Base-by-base conservation (phyloP, 2,329 filamentous ascomycete genomes). In the Emmonsiellopsis sp. region DNA sequence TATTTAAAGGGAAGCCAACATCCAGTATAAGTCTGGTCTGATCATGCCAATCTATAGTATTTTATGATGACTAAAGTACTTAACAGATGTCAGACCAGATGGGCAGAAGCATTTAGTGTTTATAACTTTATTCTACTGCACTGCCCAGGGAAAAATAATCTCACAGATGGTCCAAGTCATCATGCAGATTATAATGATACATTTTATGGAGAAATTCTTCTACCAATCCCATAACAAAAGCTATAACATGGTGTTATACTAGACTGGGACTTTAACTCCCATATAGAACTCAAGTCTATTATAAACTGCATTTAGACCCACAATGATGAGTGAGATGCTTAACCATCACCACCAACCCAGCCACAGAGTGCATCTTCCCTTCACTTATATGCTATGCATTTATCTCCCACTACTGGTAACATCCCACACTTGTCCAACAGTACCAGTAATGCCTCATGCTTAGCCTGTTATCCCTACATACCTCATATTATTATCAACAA, bases 31-130 rank as follows among this genome's bases (percentile, higher is more conserved):
- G 57, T 69, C 13, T 54, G 59, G 3, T 61, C 54, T 7, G 64
- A 69, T 49, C 60, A 69, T 54, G 38, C 58, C 13, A 65, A 62
- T 42, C 57, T 68, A 13, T 46, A 63, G 48, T 63, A 63, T 51
- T 68, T 68, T 52, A 56, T 54, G 52, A 26, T 2, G 2, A 54
- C 44, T 16, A 53, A 54, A 16, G 54, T 31, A 11, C 50, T 56
- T 7, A 56, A 30, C 15, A 31, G 41, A 13, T 5, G 37, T 40
- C 52, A 56, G 37, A 51, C 52, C 5, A 42, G 52, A 30, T 56
- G 54, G 52, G 43, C 44, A 2, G 51, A 54, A 30, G 20, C 16
- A n/a, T 43, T 56, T 5, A 40, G 16, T 5, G 40, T 4, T n/a
- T 56, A 46, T 38, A 10, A 56, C 16, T 56, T 56, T 50, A 30